These are phyloP conservation scores for Alternaria incomplexa DNA, from an alignment of 2,329 filamentous ascomycete genomes.

Conservation along the genomic window DNA sequence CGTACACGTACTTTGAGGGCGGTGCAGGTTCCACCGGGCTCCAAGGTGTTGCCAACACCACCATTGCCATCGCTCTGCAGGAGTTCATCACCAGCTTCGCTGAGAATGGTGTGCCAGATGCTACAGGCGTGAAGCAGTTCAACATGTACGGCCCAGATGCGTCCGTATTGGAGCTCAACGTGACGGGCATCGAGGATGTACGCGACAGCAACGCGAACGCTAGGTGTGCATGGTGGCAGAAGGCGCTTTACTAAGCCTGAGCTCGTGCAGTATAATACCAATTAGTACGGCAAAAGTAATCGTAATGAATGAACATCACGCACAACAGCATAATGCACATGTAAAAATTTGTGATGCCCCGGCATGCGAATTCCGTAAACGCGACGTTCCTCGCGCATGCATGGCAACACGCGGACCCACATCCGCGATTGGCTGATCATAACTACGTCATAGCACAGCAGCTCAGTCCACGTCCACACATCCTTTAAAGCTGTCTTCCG, in stretches of 20 bases:
- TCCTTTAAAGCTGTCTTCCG: conserved; percentile 25
- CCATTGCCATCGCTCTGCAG: conserved; percentile 53
- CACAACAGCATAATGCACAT: background rate
- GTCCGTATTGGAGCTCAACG: conserved; percentile 53
- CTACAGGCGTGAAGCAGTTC: conserved; percentile 52
- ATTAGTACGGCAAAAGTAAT: background rate
- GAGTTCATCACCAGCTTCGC: conserved; percentile 55
- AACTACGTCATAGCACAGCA: conserved; percentile 29
- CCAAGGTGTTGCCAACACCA: conserved; percentile 34
- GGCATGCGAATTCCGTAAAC: conserved; percentile 6
- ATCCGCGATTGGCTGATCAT: conserved; percentile 19
- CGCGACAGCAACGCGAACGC: conserved; percentile 56
- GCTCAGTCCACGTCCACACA: conserved; percentile 8
- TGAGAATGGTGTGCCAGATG: conserved; percentile 46
- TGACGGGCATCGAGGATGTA: conserved; percentile 49
- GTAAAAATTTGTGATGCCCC: background rate
- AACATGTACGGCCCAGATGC: conserved; percentile 55
- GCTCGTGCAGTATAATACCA: background rate
- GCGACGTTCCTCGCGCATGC: conserved; percentile 1
- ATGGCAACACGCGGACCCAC: conserved; percentile 4
- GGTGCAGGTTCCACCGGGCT: conserved; percentile 20
- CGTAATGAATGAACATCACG: background rate
- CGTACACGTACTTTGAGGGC: conserved; percentile 61
- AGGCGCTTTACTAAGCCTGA: conserved; percentile 48
- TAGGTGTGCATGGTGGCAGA: conserved; percentile 63